Evolutionary conservation across 139 green algal genomes (phyloP), one percentile per base, ranked within the genome.

Genomic region (Picochlorum sp.): DNA sequence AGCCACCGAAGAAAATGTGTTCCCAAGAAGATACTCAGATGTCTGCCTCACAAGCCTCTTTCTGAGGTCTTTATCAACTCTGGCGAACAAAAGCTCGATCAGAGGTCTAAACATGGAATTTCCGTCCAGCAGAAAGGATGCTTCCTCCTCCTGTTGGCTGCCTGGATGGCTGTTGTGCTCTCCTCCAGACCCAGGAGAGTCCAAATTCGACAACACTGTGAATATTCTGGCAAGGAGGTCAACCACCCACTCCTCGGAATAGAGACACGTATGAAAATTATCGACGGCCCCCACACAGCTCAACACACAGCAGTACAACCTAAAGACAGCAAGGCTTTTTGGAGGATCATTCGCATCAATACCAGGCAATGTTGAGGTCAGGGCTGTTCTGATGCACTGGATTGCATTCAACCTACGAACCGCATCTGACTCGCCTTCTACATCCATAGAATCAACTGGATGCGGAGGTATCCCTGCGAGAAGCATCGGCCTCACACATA

Each of bases 301-400:
- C 15, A 94, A 62, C 13, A 87, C 85, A 15, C 68, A 59, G 64
- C 69, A 75, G 74, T 80, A 92, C 54, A 96, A 82, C 24, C 85
- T 72, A 66, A 97, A 83, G 18, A 80, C 84, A 7, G 87, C 83
- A 2, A 82, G 63, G 3, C 85, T 95, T 75, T 97, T 97, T 61
- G 65, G 69, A 24, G 85, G 74, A 66, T 97, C 90, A 71, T 97
- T 97, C 21, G 91, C 90, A 66, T 97, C 90, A 47, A 97, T 88
- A n/a, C 83, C 90, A 0, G 90, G 89, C 51, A 97, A 77, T n/a
- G 84, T 79, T 2, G 82, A 85, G 71, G 84, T 82, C 71, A 97
- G 75, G 1, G 90, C 87, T 32, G 81, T 76, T 9, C 83, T 84
- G 7, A 95, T 18, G 13, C 60, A 45, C 4, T 62, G 30, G 2